Evolutionary conservation across 805 yeast genomes (phyloP), one percentile per base, ranked within the genome.

Genomic region (Ogataea pini): DNA sequence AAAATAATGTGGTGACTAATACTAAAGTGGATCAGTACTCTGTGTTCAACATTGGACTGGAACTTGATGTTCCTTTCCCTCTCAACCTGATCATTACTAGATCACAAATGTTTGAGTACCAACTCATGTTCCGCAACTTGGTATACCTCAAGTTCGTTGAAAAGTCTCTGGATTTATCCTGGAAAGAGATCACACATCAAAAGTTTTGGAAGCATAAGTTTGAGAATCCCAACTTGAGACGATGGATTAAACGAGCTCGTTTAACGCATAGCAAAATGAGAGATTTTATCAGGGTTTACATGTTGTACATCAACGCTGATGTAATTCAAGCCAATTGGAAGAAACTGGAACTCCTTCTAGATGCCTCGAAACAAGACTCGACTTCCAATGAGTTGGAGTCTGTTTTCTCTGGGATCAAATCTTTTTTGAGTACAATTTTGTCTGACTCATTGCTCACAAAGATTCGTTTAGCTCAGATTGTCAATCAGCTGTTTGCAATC

Each of bases 1-100:
- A 36, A 17, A 38, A 31, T 13, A 44, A 41, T 33, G 44, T 37
- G 3, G 56, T 64, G 8, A 49, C 55, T n/a, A 62, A 52, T 59
- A 68, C 63, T 55, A 72, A 57, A 51, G 68, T 57, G 45, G 77
- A 67, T 51, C 65, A 71, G 24, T 72, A 72, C 39, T 60, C 80
- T 1, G 71, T 85, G 1, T 72, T 82, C 40, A 76, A 77, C 43
- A 63, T 85, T 9, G 79, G 78, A 49, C 65, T 85, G 38, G 81
- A 83, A 36, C 50, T 84, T 7, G 66, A 75, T n/a, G 65, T 91
- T 18, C 97, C 97, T 3, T 94, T 89, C 62, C 99, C 99, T 0
- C 67, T 89, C 42, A 89, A 89, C 59, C 72, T 92, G 20, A 73
- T 94, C 1, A 69, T 89, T 1, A 81, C 86, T 14, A 78, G 83